Evolutionary conservation across 2,329 filamentous ascomycete genomes (phyloP).

Genomic region (Fusarium sp.): DNA sequence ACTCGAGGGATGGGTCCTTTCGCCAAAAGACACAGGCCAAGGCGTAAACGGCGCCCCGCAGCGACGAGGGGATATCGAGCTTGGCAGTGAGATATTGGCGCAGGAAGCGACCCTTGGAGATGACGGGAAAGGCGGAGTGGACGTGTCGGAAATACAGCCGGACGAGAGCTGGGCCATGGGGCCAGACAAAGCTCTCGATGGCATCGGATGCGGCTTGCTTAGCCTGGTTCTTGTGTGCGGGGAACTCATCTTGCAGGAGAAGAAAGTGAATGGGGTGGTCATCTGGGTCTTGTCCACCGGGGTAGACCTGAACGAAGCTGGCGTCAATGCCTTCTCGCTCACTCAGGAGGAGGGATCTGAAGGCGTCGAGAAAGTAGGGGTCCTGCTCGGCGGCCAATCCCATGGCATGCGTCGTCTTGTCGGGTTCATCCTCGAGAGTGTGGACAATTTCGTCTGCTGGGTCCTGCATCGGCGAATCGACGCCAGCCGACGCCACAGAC

Average conservation of each 20-base stretch:
- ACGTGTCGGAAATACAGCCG: conserved; percentile 60
- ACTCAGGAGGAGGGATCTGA: conserved; percentile 60
- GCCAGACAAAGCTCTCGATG: conserved; percentile 57
- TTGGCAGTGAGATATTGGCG: conserved; percentile 53
- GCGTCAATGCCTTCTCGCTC: conserved; percentile 59
- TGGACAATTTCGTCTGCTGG: conserved; percentile 37
- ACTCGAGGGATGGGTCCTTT: conserved; percentile 48
- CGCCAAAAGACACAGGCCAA: conserved; percentile 58
- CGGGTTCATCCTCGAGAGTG: conserved; percentile 57
- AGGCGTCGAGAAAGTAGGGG: conserved; percentile 59
- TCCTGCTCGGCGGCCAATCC: conserved; percentile 61
- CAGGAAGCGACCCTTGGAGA: conserved; percentile 60
- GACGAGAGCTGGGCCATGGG: conserved; percentile 56
- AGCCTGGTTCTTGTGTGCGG: conserved; percentile 55
- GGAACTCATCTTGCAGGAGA: conserved; percentile 58
- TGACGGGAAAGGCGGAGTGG: conserved; percentile 57
- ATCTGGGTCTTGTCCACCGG: conserved; percentile 50
- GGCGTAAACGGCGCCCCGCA: conserved; percentile 60
- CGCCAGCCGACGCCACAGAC: neutral
- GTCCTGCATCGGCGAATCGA: conserved; percentile 19
- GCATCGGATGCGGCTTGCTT: conserved; percentile 54
- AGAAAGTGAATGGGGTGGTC: conserved; percentile 60
- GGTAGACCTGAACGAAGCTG: conserved; percentile 57
- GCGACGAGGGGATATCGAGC: conserved; percentile 56
- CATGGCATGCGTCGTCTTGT: conserved; percentile 59